Percentiles rank a stretch among this genome's conserved stretches.
Conservation (phyloP, 495 filamentous ascomycete species). For the Cairneyella variabilis region DNA sequence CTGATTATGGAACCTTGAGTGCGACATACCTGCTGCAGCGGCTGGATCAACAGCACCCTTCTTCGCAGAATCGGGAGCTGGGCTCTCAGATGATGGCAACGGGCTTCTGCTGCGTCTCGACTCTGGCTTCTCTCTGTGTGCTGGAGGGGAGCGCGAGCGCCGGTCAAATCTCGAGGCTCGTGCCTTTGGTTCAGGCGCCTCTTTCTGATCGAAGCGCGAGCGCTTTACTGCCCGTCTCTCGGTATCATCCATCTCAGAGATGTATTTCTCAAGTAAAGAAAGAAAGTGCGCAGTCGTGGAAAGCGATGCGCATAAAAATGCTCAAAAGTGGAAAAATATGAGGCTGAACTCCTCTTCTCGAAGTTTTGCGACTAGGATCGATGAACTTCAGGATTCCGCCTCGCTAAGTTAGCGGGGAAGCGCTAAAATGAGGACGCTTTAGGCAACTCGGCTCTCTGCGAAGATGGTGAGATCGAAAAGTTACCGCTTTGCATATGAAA, state of each 20-base stretch:
- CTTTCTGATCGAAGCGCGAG: constrained; percentile 88
- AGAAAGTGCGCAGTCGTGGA: neutral
- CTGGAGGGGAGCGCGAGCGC: constrained; percentile 75
- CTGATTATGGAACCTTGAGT: neutral
- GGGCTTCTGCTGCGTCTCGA: constrained; percentile 78
- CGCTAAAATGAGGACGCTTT: too few relatives aligned
- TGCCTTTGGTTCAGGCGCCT: constrained; percentile 70
- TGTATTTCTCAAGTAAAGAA: neutral
- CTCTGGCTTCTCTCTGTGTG: constrained; percentile 43
- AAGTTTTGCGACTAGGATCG: neutral
- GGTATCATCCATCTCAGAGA: constrained; percentile 67
- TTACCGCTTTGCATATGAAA: too few relatives aligned
- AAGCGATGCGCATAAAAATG: neutral
- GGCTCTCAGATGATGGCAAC: constrained; percentile 46
- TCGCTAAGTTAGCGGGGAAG: too few relatives aligned
- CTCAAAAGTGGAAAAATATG: neutral
- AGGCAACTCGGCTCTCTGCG: too few relatives aligned
- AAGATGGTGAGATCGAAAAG: too few relatives aligned
- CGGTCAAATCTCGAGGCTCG: constrained; percentile 75
- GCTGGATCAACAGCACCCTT: constrained; percentile 61
- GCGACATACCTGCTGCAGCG: constrained; percentile 71
- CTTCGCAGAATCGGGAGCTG: constrained; percentile 32
- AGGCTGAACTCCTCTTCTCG: neutral
- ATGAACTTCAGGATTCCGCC: too few relatives aligned
- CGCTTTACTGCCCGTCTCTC: constrained; percentile 72